Base-by-base conservation (phyloP, 176 grass and related monocot species). In the Stipa capillata region DNA sequence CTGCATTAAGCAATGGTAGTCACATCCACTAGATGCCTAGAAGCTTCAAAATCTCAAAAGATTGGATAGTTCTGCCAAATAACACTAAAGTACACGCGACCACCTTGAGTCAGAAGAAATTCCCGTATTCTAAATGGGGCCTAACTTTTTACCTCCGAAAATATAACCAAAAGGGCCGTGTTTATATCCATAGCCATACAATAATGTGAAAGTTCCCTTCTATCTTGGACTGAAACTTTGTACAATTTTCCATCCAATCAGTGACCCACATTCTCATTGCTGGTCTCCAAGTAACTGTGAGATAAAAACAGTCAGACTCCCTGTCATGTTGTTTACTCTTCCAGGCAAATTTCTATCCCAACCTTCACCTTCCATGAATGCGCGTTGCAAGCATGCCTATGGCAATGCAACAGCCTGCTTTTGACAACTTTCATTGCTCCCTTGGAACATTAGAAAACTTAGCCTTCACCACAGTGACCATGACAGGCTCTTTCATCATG, bases 351-450 rank as follows among this genome's bases (percentile, higher is more conserved):
- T 74, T 18, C 33, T 60, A 27, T 28, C 18, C 68, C 50, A 28
- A 15, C 75, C 76, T 84, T 85, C 87, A 54, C 33, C 51, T 42
- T 34, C 81, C 87, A 80, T 63, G 59, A 84, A 80, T 84, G 76
- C 68, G 69, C 59, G 60, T 68, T 69, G 51, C 76, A 74, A 35
- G n/a, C 25, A 28, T 83, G 15, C 41, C 65, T 59, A 74, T 61
- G 81, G 87, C 51, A 89, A 36, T 81, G 77, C 77, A 89, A 81
- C 82, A 62, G 77, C 76, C 52, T 84, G 60, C 76, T 80, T 89
- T 89, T 62, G 62, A 73, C 21, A 65, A 48, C 67, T 41, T 55
- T 54, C 20, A 24, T 39, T 79, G 23, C 41, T 13, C 34, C 74
- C 75, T 57, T 49, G n/a, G 61, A 80, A 84, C 69, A 76, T 66